These are phyloP conservation scores for Papiliotrema nemorosa DNA, from an alignment of 1,284 basidiomycete species.

Conservation along the genomic window DNA sequence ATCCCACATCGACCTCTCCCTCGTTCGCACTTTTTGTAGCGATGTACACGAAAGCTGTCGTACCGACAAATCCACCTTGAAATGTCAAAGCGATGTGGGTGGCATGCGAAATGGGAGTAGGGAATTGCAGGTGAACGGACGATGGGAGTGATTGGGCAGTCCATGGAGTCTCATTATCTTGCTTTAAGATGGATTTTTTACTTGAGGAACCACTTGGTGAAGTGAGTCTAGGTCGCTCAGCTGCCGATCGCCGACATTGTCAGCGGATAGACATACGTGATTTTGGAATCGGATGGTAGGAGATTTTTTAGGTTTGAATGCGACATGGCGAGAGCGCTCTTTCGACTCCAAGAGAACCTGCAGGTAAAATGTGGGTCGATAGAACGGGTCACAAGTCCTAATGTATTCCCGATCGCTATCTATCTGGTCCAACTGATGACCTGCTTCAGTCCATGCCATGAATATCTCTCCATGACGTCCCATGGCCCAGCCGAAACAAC, in stretches of 20 bases:
- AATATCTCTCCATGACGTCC: too few relatives aligned
- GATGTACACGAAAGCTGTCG: slow-evolving; percentile 27
- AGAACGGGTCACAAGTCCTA: background rate
- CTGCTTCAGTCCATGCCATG: too few relatives aligned
- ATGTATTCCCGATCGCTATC: too few relatives aligned
- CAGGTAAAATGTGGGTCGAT: background rate
- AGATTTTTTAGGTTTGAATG: slow-evolving; percentile 7
- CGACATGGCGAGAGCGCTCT: background rate
- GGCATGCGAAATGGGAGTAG: slow-evolving; percentile 26
- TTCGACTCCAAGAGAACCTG: background rate
- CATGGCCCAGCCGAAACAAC: too few relatives aligned
- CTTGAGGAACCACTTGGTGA: slow-evolving; percentile 12
- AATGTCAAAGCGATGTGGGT: slow-evolving; percentile 44
- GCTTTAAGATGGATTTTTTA: slow-evolving; percentile 23
- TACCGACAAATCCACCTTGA: slow-evolving; percentile 49
- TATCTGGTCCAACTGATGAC: too few relatives aligned
- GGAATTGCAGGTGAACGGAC: slow-evolving; percentile 37
- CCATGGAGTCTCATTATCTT: slow-evolving; percentile 29
- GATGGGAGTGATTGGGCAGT: slow-evolving; percentile 35
- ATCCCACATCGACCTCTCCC: slow-evolving; percentile 20
- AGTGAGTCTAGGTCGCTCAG: background rate
- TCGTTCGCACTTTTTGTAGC: slow-evolving; percentile 18
- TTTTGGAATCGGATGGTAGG: slow-evolving; percentile 12
- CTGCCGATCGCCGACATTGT: too few relatives aligned
- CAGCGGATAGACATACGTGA: slow-evolving; percentile 17